Base-by-base conservation (phyloP, 2,329 filamentous ascomycete species). In the Pseudopyrenochaeta lycopersici region DNA sequence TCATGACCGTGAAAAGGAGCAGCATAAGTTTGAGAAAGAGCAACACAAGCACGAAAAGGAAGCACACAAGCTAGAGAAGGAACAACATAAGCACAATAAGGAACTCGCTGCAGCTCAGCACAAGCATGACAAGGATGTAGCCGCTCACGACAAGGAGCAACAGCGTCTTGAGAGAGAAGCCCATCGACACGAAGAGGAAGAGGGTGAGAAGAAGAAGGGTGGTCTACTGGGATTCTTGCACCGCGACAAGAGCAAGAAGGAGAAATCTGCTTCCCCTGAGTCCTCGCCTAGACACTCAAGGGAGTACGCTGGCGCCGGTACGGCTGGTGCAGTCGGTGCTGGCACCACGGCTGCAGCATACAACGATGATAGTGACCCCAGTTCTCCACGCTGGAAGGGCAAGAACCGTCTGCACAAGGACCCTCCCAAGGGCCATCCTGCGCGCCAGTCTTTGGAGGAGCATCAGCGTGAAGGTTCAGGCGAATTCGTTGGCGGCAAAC, bases 371-470 rank as follows among this genome's bases (percentile, higher is more conserved):
- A 62, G 67, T 29, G 49, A 54, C 14, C 61, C 56, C 20, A 53
- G 56, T 1, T 57, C 50, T 15, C 56, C 61, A 2, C 56, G 58
- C 31, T 63, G 68, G 52, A 66, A 73, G 27, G 67, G 68, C 14
- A 70, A 70, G 32, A 70, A 77, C 49, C 73, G 67, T 17, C 62
- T 80, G 35, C 76, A 78, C 63, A 79, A 80, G 57, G 75, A 78
- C 20, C 76, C 77, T 9, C 76, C 77, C 6, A 60, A 63, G 29
- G 72, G 71, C 2, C 69, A 77, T 52, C 70, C 71, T 2, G 71
- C 68, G 7, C 52, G 65, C 5, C 68, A 74, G 15, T 58, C 64
- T 7, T 47, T 70, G 50, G 60, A 71, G 50, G 60, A 71, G 45
- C 55, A 67, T 27, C 58, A 60, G 14, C 49, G 53, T 2, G 39